Percentiles rank a stretch among this genome's conserved stretches.
These are phyloP conservation scores for Bonia amplexicaulis DNA, from an alignment of 176 grass and related monocot genomes.

Conservation along the genomic window DNA sequence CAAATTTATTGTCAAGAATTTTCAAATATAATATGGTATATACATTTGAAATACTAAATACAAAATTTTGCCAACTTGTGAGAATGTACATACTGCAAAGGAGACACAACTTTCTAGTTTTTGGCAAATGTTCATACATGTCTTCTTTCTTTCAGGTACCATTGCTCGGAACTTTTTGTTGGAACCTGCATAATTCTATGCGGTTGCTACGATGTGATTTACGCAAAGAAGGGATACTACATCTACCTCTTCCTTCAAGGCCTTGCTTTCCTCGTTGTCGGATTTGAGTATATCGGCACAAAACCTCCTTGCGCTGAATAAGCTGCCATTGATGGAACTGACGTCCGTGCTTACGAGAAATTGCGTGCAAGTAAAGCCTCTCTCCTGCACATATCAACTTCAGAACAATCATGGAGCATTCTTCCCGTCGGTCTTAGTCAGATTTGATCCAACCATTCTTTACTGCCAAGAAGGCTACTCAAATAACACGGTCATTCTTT, in stretches of 20 bases:
- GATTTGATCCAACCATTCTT: conserved; percentile 28
- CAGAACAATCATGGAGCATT: neutral
- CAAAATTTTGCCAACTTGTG: neutral
- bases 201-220: conserved; percentile 60
- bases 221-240: conserved; percentile 71
- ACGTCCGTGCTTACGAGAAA: neutral
- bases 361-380: neutral
- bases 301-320: conserved; percentile 39
- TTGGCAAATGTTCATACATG: conserved; percentile 13
- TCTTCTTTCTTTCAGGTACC: conserved; percentile 48
- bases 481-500: conserved; percentile 14
- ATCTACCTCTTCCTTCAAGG: conserved; percentile 76
- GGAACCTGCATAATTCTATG: conserved; percentile 57
- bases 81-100: neutral
- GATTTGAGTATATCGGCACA: conserved; percentile 71
- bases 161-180: conserved; percentile 59
- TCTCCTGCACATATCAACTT: conserved; percentile 15
- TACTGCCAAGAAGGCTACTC: conserved; percentile 3
- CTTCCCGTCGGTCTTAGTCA: neutral
- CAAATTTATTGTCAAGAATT: neutral
- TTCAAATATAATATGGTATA: neutral
- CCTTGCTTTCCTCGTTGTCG: conserved; percentile 59
- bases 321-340: neutral
- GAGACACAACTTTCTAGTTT: neutral
- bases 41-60: neutral